phyloP scores from a whole-genome alignment of 2,329 filamentous ascomycete genomes.

The Penicillium sclerotiorum region DNA sequence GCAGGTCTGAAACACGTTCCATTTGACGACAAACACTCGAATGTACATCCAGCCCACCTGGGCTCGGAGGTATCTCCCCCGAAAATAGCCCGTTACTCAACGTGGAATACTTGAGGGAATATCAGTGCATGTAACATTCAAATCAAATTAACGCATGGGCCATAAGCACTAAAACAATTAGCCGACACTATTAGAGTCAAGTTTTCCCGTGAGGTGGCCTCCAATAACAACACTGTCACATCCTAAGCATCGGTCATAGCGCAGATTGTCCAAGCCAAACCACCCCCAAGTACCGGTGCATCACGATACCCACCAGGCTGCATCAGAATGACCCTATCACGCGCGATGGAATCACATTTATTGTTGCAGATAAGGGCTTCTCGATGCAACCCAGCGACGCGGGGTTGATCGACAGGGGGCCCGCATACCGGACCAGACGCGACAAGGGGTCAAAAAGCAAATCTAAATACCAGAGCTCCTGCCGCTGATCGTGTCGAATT shows the following conservation, averaged over 20 bases:
- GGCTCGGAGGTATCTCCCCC: no score
- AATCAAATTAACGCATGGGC: no score
- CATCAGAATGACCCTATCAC: neutral
- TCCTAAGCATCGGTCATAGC: neutral
- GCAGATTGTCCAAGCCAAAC: neutral
- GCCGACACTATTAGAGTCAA: no score
- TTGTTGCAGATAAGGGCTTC: conserved; percentile 1
- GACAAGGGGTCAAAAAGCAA: conserved; percentile 5
- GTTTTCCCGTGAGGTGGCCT: no score
- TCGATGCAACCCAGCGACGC: conserved; percentile 17
- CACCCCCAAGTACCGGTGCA: neutral
- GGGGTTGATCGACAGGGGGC: conserved; percentile 21
- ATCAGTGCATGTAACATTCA: no score
- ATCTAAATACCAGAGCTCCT: conserved; percentile 12
- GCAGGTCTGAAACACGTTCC: no score
- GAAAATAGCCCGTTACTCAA: no score
- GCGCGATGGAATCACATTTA: neutral
- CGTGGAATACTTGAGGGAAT: no score
- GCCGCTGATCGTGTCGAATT: neutral
- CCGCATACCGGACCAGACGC: conserved; percentile 16
- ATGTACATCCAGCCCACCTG: no score
- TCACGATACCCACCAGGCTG: neutral
- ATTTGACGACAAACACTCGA: no score
- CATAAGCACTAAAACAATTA: no score
- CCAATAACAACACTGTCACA: neutral